Base-by-base conservation (phyloP, 2,329 filamentous ascomycete genomes). In the Aspergillus sergii region DNA sequence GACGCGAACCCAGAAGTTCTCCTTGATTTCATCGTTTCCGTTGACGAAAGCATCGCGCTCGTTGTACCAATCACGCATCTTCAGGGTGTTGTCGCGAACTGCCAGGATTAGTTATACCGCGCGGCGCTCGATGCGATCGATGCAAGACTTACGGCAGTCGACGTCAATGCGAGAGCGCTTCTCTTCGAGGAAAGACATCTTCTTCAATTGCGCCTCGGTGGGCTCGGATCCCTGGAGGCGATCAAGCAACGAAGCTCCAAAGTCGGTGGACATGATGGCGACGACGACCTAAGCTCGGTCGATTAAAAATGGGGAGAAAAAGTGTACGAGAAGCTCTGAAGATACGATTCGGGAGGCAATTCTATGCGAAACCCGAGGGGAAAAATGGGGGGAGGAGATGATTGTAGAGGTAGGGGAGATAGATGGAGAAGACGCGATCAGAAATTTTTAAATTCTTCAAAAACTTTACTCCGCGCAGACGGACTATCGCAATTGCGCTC, bases 1-100 rank as follows among this genome's bases (percentile, higher is more conserved):
- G 62, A 97, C 94, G 63, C 96, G 87, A n/a, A 92, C 85, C 95
- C 95, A 98, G 87, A 98, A 99, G 82, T 92, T 88, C 71, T 70
- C 64, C 63, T 76, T 66, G 19, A 80, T 71, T 16, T 74, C 69
- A 74, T 97, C 94, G 74, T 89, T 84, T 67, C 86, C 79, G 32
- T 55, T 55, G 68, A 95, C 83, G 67, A 93, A 80, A 71, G 87
- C 85, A 68, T 87, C 84, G 75, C 94, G 92, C 81, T 91, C 91
- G 72, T 86, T 84, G 83, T 93, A 97, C 65, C 96, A 86, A 51
- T 90, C 85, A 65, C 84, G 82, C 72, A 87, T 86, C 71, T 93
- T 84, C 68, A 85, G 81, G 70, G 90, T 86, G 77, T 94, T 89
- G 73, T 90, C 85, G 73, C 91, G 89, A 73, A 93, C 91, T 94